Evolutionary conservation across 306 rosid species (phyloP).

Genomic region (Fagus crenata): DNA sequence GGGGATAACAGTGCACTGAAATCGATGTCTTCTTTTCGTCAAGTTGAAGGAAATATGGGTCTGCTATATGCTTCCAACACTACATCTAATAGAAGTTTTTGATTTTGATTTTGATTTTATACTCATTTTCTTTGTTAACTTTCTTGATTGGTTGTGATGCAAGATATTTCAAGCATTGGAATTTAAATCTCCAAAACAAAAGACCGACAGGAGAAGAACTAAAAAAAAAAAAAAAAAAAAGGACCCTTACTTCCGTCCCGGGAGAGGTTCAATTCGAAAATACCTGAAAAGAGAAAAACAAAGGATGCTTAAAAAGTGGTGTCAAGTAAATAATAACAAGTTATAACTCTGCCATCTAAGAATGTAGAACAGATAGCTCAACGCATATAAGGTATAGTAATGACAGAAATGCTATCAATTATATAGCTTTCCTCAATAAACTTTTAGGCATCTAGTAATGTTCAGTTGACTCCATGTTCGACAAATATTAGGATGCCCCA

Average conservation of each 20-base stretch:
- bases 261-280: slow-evolving; percentile 80
- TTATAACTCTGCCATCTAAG: not conserved
- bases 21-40: slow-evolving; percentile 39
- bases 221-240: not conserved
- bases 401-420: not conserved
- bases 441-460: no score
- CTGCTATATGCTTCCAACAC: slow-evolving; percentile 25
- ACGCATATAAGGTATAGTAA: no score
- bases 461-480: no score
- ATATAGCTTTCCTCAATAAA: not conserved
- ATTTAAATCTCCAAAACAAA: slow-evolving; percentile 13
- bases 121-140: no score
- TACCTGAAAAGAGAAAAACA: slow-evolving; percentile 57
- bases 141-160: no score
- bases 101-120: not conserved
- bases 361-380: not conserved
- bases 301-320: slow-evolving; percentile 27
- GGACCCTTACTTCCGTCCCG: slow-evolving; percentile 83
- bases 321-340: slow-evolving; percentile 14
- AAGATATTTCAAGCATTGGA: slow-evolving; percentile 1
- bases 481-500: not conserved
- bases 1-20: slow-evolving; percentile 78
- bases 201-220: slow-evolving; percentile 13
- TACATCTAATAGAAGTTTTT: slow-evolving; percentile 16
- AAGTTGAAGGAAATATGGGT: slow-evolving; percentile 20